A percentile compares a stretch with the other conserved stretches of the same genome.
phyloP scores from a whole-genome alignment of 2,329 filamentous ascomycete species.

The Xylaria sp. region DNA sequence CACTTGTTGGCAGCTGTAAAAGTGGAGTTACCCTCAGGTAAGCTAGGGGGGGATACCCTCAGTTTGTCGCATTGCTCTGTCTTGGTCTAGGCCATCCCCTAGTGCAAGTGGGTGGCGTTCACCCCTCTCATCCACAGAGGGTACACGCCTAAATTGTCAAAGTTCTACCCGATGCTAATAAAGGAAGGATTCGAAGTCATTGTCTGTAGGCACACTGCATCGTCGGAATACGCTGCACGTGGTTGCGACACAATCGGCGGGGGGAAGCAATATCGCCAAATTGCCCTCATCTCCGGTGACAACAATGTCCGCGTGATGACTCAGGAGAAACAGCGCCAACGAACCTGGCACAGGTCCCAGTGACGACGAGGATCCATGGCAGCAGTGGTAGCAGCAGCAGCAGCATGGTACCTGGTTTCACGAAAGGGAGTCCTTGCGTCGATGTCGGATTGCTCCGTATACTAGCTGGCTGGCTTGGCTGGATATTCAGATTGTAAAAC shows the following conservation, averaged over 20 bases:
- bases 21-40: no score
- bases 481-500: not conserved
- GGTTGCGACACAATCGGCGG: constrained; percentile 12
- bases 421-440: constrained; percentile 26
- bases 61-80: no score
- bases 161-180: not conserved
- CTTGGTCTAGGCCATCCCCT: constrained; percentile 13
- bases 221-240: constrained; percentile 18
- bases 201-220: constrained; percentile 8
- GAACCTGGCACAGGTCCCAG: constrained; percentile 5
- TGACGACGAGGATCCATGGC: constrained; percentile 24
- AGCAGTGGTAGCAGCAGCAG: not conserved
- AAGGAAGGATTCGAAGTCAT: constrained; percentile 20
- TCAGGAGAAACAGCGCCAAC: constrained; percentile 6
- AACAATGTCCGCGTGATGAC: constrained; percentile 7
- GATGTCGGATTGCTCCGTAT: constrained; percentile 21
- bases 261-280: constrained; percentile 22
- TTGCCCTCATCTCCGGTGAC: constrained; percentile 27
- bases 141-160: not conserved
- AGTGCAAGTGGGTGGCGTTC: constrained; percentile 3
- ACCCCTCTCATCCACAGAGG: not conserved
- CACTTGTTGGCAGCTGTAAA: no score
- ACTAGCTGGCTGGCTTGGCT: not conserved
- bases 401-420: constrained; percentile 21
- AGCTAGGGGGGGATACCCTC: no score